These are phyloP conservation scores for Paracoccidioides brasiliensis DNA, from an alignment of 2,329 filamentous ascomycete genomes.

Conservation along the genomic window DNA sequence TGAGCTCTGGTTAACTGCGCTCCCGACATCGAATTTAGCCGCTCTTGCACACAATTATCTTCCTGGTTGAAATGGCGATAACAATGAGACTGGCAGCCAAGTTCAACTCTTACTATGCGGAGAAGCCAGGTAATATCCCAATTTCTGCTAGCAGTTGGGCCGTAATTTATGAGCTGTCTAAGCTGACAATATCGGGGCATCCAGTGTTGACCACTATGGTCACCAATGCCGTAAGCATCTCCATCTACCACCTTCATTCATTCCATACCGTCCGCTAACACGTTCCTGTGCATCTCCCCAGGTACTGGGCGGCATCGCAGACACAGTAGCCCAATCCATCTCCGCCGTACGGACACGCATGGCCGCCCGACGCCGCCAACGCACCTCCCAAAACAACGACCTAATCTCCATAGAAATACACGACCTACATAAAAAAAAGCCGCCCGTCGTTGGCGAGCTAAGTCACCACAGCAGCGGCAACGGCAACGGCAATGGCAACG, in stretches of 20 bases:
- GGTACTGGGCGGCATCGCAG: constrained; percentile 84
- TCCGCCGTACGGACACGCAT: constrained; percentile 57
- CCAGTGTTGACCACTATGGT: constrained; percentile 96
- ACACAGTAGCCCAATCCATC: constrained; percentile 88
- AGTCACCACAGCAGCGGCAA: constrained; percentile 37
- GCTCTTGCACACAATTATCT: constrained; percentile 69
- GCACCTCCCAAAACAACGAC: constrained; percentile 45
- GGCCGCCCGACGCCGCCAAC: constrained; percentile 45
- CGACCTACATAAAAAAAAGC: constrained; percentile 71
- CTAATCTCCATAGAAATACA: constrained; percentile 75
- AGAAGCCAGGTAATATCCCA: constrained; percentile 56
- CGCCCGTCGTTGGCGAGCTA: constrained; percentile 50
- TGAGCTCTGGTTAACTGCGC: neutral
- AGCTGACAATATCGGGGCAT: constrained; percentile 10
- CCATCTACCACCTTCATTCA: constrained; percentile 2
- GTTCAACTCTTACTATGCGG: constrained; percentile 89
- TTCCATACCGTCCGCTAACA: neutral
- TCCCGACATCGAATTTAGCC: constrained; percentile 44
- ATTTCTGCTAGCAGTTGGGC: neutral
- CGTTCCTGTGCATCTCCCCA: constrained; percentile 16
- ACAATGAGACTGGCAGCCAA: constrained; percentile 68
- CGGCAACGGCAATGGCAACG: constrained; percentile 36
- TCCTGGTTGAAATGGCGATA: constrained; percentile 79
- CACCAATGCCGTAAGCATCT: constrained; percentile 65
- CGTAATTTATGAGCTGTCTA: no score